A percentile compares a stretch with the other conserved stretches of the same genome.
These are phyloP conservation scores for Toxoplasma gondii DNA, from an alignment of 169 alveolate genomes.

Conservation along the genomic window DNA sequence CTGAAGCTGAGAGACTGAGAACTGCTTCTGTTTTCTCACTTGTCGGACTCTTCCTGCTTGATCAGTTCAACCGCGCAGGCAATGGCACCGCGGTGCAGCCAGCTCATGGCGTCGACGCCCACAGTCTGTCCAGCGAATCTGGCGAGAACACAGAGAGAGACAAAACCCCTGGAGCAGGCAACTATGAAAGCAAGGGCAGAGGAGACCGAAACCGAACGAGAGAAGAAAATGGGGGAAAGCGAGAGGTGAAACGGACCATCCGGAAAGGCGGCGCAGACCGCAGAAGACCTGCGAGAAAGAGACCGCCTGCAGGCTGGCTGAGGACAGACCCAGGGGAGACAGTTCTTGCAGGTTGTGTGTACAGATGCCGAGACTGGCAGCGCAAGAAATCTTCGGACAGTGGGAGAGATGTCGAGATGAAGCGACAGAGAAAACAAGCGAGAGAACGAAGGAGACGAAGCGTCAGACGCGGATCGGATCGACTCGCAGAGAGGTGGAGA, in stretches of 20 bases:
- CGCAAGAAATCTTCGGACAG: too few relatives aligned
- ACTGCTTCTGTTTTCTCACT: not conserved
- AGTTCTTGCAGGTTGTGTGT: too few relatives aligned
- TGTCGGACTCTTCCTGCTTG: slow-evolving; percentile 60
- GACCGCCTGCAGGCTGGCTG: too few relatives aligned
- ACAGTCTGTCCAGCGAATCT: slow-evolving; percentile 66
- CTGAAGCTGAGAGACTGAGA: too few relatives aligned
- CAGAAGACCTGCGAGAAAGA: not conserved
- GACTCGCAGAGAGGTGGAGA: too few relatives aligned
- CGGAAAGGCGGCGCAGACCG: not conserved
- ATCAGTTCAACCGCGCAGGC: slow-evolving; percentile 68
- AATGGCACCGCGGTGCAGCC: slow-evolving; percentile 72
- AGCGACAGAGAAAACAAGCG: not conserved
- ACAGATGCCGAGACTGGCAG: too few relatives aligned
- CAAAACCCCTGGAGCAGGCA: not conserved
- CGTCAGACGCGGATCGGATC: too few relatives aligned
- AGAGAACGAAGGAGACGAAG: too few relatives aligned
- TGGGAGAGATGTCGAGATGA: too few relatives aligned
- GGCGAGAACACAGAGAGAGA: not conserved
- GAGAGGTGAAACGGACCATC: not conserved
- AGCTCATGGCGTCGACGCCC: slow-evolving; percentile 74
- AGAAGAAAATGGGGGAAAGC: not conserved
- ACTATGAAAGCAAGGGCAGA: not conserved
- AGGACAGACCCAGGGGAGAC: too few relatives aligned
- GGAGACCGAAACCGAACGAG: not conserved